These are phyloP conservation scores for fission yeast (Schizosaccharomyces pombe) DNA, from an alignment of 805 yeast genomes.

Conservation along the genomic window DNA sequence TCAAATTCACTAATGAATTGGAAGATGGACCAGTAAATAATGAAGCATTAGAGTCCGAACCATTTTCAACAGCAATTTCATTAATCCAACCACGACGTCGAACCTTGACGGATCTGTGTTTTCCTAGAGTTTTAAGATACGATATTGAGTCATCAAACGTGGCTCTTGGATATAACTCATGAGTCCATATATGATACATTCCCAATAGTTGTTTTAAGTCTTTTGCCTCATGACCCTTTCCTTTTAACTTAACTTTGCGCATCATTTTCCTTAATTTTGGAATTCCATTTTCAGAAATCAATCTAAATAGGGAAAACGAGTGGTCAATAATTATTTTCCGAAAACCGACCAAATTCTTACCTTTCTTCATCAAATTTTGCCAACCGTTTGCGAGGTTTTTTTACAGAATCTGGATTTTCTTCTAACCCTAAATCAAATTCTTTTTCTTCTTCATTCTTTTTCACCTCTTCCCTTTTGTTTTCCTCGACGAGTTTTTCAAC, in stretches of 20 bases:
- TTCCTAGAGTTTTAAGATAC: background rate
- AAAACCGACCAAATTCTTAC: background rate
- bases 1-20: background rate
- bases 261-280: background rate
- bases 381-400: background rate
- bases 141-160: background rate
- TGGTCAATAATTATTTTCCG: too few relatives aligned
- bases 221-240: constrained; percentile 1
- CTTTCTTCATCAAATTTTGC: background rate
- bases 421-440: constrained; percentile 2
- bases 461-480: background rate
- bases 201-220: background rate
- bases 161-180: constrained; percentile 1
- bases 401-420: background rate
- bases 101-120: background rate
- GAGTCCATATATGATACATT: constrained; percentile 2
- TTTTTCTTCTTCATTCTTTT: background rate
- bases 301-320: too few relatives aligned
- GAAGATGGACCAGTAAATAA: background rate
- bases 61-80: background rate
- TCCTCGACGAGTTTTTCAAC: background rate
- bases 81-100: background rate
- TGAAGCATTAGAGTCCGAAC: background rate
- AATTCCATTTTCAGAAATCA: background rate
- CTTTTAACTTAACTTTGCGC: background rate